These are phyloP conservation scores for Fagus sylvatica DNA, from an alignment of 306 rosid species.

Conservation along the genomic window DNA sequence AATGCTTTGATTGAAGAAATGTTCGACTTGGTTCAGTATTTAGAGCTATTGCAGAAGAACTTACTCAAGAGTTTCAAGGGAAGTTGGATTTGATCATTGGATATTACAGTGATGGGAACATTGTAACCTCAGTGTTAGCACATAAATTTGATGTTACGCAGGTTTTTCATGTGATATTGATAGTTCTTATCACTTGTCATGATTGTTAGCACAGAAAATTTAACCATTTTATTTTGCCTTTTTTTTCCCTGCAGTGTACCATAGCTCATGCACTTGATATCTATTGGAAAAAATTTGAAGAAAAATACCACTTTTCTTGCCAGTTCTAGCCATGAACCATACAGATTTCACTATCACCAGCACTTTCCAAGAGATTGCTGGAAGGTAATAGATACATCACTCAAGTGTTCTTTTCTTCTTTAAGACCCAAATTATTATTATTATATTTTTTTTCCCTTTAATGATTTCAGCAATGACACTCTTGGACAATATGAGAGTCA, in stretches of 20 bases:
- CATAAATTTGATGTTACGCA: conserved; percentile 88
- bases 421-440: no score
- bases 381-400: no score
- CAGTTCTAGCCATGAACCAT: conserved; percentile 98
- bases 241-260: conserved; percentile 93
- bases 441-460: no score
- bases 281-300: conserved; percentile 92
- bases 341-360: conserved; percentile 96
- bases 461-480: conserved; percentile 75
- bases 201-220: not conserved
- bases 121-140: conserved; percentile 91
- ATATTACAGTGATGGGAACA: conserved; percentile 98
- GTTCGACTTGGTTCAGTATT: no score
- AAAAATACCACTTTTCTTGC: conserved; percentile 89
- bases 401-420: no score
- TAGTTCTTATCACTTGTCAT: not conserved
- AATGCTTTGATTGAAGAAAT: no score
- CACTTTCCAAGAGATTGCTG: conserved; percentile 99
- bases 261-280: conserved; percentile 98
- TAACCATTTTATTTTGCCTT: no score
- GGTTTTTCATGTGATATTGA: conserved; percentile 40
- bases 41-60: no score
- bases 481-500: conserved; percentile 98
- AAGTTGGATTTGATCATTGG: conserved; percentile 96
- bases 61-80: conserved; percentile 80